Evolutionary conservation across 2,329 filamentous ascomycete genomes (phyloP).

Genomic region (Alternaria rosae): DNA sequence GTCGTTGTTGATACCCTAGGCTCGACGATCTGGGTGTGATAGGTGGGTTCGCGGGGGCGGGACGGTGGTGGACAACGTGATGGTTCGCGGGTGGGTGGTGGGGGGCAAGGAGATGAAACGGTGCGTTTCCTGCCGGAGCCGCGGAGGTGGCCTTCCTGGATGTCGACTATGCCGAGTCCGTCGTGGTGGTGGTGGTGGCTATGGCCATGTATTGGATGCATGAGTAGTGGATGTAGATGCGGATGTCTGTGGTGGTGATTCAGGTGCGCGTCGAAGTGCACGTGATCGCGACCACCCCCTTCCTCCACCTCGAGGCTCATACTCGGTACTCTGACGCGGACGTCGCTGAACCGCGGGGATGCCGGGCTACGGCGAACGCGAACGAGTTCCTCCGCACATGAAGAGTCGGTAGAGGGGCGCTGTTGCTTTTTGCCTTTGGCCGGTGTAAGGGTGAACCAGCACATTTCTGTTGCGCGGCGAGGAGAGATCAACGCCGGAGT

Average conservation of each 20-base stretch:
- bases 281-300: constrained; percentile 26
- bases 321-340: constrained; percentile 33
- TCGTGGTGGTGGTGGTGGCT: constrained; percentile 17
- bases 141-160: constrained; percentile 19
- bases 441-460: constrained; percentile 44
- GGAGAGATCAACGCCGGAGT: constrained; percentile 20
- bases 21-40: constrained; percentile 41
- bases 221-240: constrained; percentile 36
- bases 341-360: constrained; percentile 28
- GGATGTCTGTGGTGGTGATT: constrained; percentile 26
- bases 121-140: constrained; percentile 30
- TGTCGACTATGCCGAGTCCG: constrained; percentile 1
- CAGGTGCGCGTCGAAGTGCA: constrained; percentile 27
- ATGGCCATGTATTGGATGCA: constrained; percentile 30
- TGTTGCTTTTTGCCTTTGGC: constrained; percentile 26
- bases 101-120: constrained; percentile 20
- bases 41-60: constrained; percentile 31
- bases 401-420: constrained; percentile 28
- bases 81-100: constrained; percentile 22
- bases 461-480: constrained; percentile 29
- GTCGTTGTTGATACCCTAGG: constrained; percentile 15
- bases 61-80: constrained; percentile 11
- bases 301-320: constrained; percentile 25
- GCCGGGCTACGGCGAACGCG: constrained; percentile 33
- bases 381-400: constrained; percentile 39